Evolutionary conservation across 768 basidiomycete species (phyloP).

Genomic region (Ramaria sp.): DNA sequence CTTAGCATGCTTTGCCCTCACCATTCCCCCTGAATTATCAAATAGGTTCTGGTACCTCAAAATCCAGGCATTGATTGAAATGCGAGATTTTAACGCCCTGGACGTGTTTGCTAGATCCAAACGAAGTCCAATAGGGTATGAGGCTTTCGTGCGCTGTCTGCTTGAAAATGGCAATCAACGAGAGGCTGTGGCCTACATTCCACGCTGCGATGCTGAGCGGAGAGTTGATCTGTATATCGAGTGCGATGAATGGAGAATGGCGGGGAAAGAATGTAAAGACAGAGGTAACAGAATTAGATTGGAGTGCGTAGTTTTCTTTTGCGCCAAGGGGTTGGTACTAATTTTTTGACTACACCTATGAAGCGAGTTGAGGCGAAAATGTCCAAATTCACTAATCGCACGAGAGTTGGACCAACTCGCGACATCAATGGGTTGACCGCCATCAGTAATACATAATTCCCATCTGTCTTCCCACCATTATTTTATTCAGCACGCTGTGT

Average conservation of each 20-base stretch:
- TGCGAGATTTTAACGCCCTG: slow-evolving; percentile 76
- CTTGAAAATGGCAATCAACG: slow-evolving; percentile 61
- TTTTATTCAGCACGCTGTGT: neutral
- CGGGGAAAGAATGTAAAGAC: slow-evolving; percentile 85
- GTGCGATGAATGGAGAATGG: slow-evolving; percentile 85
- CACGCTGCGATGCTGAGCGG: slow-evolving; percentile 74
- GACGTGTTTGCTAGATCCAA: slow-evolving; percentile 80
- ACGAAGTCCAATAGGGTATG: slow-evolving; percentile 92
- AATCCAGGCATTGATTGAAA: slow-evolving; percentile 67
- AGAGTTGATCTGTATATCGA: slow-evolving; percentile 81
- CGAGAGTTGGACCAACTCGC: slow-evolving; percentile 65
- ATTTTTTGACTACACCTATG: slow-evolving; percentile 9
- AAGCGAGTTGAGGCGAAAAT: slow-evolving; percentile 62
- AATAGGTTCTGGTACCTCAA: slow-evolving; percentile 90
- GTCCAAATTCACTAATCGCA: slow-evolving; percentile 72
- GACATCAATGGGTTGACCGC: slow-evolving; percentile 51
- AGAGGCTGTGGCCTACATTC: slow-evolving; percentile 70
- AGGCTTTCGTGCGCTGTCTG: slow-evolving; percentile 76
- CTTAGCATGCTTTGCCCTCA: neutral
- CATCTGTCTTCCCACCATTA: neutral
- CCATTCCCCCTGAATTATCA: neutral
- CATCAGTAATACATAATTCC: too few species aligned
- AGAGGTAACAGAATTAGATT: slow-evolving; percentile 74
- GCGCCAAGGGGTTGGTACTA: neutral
- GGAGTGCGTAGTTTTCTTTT: slow-evolving; percentile 49